Conservation (phyloP, 2,329 filamentous ascomycete species). For the Apiospora malaysiana region DNA sequence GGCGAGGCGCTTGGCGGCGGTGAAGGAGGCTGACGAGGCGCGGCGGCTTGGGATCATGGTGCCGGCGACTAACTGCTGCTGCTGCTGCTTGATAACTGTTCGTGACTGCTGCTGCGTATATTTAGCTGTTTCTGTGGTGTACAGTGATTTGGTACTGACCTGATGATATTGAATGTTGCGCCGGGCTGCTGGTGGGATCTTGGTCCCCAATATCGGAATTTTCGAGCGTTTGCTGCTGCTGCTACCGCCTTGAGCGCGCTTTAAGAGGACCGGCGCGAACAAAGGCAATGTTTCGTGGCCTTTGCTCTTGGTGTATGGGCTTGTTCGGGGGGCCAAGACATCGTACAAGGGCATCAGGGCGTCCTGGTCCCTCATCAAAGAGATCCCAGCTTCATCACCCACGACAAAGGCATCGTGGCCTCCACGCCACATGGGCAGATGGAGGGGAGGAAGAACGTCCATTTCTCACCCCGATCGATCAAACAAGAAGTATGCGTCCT, state of each 20-base stretch:
- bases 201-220: too few relatives aligned
- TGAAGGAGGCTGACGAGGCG: neutral
- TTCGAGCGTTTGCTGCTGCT: neutral
- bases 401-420: neutral
- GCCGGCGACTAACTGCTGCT: neutral
- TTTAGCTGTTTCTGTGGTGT: neutral
- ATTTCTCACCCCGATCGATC: neutral
- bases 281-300: neutral
- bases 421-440: neutral
- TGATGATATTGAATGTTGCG: neutral
- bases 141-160: neutral
- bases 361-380: neutral
- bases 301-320: neutral
- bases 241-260: neutral
- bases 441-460: neutral
- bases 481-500: neutral
- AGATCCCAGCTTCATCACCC: neutral
- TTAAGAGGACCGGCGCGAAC: neutral
- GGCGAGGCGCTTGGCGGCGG: neutral
- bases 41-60: constrained; percentile 4
- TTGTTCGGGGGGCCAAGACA: neutral
- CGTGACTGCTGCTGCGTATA: neutral
- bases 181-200: too few relatives aligned
- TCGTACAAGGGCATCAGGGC: neutral
- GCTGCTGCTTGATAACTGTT: neutral